Conservation (phyloP, 2,329 filamentous ascomycete species). For the Diaporthe sp. region DNA sequence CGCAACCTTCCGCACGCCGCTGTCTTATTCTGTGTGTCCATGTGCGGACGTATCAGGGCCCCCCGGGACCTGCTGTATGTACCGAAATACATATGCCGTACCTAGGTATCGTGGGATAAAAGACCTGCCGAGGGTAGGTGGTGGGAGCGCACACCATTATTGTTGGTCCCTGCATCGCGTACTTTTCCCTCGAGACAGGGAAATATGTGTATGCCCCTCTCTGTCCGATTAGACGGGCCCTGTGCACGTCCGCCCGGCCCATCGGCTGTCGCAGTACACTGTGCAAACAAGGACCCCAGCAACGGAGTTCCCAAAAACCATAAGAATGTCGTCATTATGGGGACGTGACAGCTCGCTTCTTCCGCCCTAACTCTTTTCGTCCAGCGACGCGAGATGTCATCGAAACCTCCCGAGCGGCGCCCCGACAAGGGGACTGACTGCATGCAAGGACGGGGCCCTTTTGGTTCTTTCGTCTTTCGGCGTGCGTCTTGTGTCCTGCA, state of each 20-base stretch:
- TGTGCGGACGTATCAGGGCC: neutral
- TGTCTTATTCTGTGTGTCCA: neutral
- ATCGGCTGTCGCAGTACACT: slow-evolving; percentile 24
- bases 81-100: neutral
- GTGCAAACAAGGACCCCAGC: slow-evolving; percentile 4
- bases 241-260: slow-evolving; percentile 11
- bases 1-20: slow-evolving; percentile 29
- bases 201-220: neutral
- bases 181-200: too few relatives aligned
- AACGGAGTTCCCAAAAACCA: slow-evolving; percentile 18
- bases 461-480: neutral
- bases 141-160: neutral
- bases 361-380: slow-evolving; percentile 20
- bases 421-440: slow-evolving; percentile 5
- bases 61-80: neutral
- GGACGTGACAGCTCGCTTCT: slow-evolving; percentile 32
- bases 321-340: slow-evolving; percentile 28
- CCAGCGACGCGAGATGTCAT: slow-evolving; percentile 28
- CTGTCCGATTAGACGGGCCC: neutral
- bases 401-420: slow-evolving; percentile 18
- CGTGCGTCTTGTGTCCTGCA: slow-evolving; percentile 5
- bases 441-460: neutral
- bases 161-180: neutral
- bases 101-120: neutral
- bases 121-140: neutral